Evolutionary conservation across 139 green algal species (phyloP).

Genomic region (Picochlorum sp.): DNA sequence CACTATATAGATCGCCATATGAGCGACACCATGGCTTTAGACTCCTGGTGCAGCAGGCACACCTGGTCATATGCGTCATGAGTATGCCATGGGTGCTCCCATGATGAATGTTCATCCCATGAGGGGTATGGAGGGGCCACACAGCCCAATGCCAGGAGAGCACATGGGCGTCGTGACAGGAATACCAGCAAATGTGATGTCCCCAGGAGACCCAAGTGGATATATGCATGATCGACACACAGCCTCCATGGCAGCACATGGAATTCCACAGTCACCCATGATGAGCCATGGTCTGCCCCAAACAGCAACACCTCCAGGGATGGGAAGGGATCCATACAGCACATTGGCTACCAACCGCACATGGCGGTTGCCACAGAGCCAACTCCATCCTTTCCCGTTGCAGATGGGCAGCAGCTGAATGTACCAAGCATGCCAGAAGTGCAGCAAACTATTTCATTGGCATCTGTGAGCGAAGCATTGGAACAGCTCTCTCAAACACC

Average conservation of each 20-base stretch:
- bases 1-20: neutral
- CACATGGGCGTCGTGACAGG: neutral
- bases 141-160: neutral
- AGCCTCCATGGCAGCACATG: neutral
- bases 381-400: no score
- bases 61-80: neutral
- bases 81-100: neutral
- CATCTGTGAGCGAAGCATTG: conserved; percentile 4
- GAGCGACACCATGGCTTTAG: neutral
- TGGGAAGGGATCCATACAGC: conserved; percentile 1
- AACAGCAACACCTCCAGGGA: neutral
- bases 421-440: conserved; percentile 8
- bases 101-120: neutral
- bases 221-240: neutral
- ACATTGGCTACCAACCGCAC: neutral
- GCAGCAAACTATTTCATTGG: conserved; percentile 3
- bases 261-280: neutral
- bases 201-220: neutral
- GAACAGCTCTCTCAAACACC: conserved; percentile 4
- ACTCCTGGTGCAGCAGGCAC: neutral
- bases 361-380: neutral
- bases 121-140: neutral
- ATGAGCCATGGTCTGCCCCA: neutral
- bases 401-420: neutral
- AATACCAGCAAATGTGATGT: conserved; percentile 10